Base-by-base conservation (phyloP, 768 basidiomycete species). In the Trametes coccinea region DNA sequence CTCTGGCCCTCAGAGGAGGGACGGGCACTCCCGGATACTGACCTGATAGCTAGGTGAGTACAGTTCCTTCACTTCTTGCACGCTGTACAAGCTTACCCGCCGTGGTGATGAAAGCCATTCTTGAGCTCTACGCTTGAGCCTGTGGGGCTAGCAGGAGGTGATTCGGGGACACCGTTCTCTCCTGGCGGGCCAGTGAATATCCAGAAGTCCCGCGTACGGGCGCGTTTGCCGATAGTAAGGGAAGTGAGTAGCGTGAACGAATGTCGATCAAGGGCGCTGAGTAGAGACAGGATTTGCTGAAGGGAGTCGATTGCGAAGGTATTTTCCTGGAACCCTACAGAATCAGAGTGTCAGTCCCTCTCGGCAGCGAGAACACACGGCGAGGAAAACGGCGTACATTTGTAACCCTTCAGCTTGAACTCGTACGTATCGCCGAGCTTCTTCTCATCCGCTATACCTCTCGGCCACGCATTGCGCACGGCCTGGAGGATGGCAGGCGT, bases 401-500 rank as follows among this genome's bases (percentile, higher is more conserved):
- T 86, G 70, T 92, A 92, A 27, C 90, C 90, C 67, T 89, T 90
- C 53, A 92, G 77, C 73, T 89, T 91, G 75, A 92, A 92, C 71
- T 92, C 90, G 70, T 84, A 92, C 6, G 85, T 83, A 30, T 87
- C 84, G 4, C 82, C 87, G 2, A 90, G 79, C 67, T 88, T 91
- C 77, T 86, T 89, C 72, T 92, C 90, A 0, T 86, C 84, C 7
- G 88, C 83, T 9, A 92, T 88, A 16, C 90, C 90, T 66, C 89
- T 81, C 16, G 90, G 90, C 90, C 90, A 92, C 37, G 90, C 83
- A 22, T 79, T 82, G 59, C 90, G 81, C 17, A 92, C 88, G 16
- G 89, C 87, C 69, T 89, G 86, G n/a, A 92, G 77, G 57, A 92
- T 90, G 56, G 90, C 90, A 9, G 90, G 90, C 6, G 90, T 92